Evolutionary conservation across 2,329 filamentous ascomycete genomes (phyloP).

Genomic region (Trichoderma koningiopsis): DNA sequence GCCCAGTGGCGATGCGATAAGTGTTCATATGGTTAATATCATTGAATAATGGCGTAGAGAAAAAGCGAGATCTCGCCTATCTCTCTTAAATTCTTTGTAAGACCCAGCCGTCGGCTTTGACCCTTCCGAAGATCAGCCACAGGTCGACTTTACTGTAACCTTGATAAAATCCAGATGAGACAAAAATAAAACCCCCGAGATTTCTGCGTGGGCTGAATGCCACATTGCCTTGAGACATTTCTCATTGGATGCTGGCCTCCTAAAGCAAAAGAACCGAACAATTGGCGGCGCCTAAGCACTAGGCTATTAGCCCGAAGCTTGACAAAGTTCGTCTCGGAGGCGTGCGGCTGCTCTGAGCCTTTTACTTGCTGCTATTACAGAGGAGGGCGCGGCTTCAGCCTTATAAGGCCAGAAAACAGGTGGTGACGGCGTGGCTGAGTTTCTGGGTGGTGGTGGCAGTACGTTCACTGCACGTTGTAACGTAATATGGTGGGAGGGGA

Average conservation of each 20-base stretch:
- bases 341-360: background rate
- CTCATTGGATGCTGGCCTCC: background rate
- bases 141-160: background rate
- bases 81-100: background rate
- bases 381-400: conserved; percentile 18
- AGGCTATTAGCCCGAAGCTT: conserved; percentile 17
- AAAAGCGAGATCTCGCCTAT: background rate
- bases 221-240: background rate
- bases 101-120: background rate
- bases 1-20: background rate
- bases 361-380: background rate
- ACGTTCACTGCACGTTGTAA: background rate
- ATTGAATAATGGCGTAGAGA: background rate
- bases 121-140: background rate
- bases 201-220: conserved; percentile 5
- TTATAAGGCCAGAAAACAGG: conserved; percentile 7
- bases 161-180: background rate
- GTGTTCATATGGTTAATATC: background rate
- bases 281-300: conserved; percentile 15
- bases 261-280: background rate
- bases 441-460: background rate
- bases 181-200: background rate
- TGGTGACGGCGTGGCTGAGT: background rate
- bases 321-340: background rate
- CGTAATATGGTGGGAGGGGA: background rate